These are phyloP conservation scores for Teunomyces atbi DNA, from an alignment of 805 yeast genomes.

Conservation along the genomic window DNA sequence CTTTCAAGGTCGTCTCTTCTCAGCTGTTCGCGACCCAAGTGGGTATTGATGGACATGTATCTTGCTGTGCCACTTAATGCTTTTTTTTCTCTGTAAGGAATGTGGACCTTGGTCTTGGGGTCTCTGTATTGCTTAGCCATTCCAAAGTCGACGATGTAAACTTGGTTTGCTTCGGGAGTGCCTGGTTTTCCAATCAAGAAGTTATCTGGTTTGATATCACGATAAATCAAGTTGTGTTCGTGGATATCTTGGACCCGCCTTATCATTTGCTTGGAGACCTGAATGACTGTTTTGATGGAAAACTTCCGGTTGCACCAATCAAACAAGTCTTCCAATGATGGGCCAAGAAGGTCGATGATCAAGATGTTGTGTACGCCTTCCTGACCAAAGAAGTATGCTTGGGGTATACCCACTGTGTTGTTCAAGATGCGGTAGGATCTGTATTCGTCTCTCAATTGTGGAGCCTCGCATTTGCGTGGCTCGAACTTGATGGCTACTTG, in stretches of 20 bases:
- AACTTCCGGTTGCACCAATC: slow-evolving; percentile 98
- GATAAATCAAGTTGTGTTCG: slow-evolving; percentile 84
- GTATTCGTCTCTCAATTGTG: slow-evolving; percentile 94
- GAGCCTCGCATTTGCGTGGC: slow-evolving; percentile 96
- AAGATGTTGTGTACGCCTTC: slow-evolving; percentile 95
- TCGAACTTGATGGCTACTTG: slow-evolving; percentile 97
- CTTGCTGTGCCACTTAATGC: slow-evolving; percentile 97
- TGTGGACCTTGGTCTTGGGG: slow-evolving; percentile 92
- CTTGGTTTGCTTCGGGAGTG: slow-evolving; percentile 76
- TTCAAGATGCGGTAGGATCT: slow-evolving; percentile 87
- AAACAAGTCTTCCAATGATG: slow-evolving; percentile 91
- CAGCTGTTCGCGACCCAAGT: slow-evolving; percentile 93
- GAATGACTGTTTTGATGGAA: slow-evolving; percentile 83
- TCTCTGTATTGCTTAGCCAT: slow-evolving; percentile 98
- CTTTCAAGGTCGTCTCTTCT: slow-evolving; percentile 97
- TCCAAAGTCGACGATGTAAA: slow-evolving; percentile 93
- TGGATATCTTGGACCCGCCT: slow-evolving; percentile 83
- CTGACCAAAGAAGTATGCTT: slow-evolving; percentile 97
- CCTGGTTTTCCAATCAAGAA: slow-evolving; percentile 90
- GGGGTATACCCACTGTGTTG: slow-evolving; percentile 85
- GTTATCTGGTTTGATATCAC: slow-evolving; percentile 98
- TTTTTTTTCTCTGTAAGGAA: slow-evolving; percentile 95
- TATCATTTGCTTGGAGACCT: slow-evolving; percentile 94
- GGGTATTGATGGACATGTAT: slow-evolving; percentile 97
- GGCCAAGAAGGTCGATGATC: slow-evolving; percentile 93